Base-by-base conservation (phyloP, 345 rosid genomes). In the Boechera retrofracta region DNA sequence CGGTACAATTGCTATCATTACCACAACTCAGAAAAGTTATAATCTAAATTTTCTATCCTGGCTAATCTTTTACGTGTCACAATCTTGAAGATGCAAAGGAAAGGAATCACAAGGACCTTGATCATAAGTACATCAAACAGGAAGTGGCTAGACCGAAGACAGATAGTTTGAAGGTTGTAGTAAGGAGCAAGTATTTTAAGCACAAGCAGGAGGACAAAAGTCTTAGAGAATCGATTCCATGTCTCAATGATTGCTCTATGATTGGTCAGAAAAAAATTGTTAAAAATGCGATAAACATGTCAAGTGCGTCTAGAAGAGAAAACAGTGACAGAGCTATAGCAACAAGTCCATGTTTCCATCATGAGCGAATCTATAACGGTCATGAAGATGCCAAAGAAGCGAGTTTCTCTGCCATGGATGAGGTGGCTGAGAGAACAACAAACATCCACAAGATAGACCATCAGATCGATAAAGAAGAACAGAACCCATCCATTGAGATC, bases 131-230 rank as follows among this genome's bases (percentile, higher is more conserved):
- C 52, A 29, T 60, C 5, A 5, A 72, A n/a, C 69, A 41, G 26
- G 24, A 49, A 51, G 62, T 78, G 63, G 86, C 69, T 33, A 83
- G 82, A 82, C 80, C 70, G 59, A 79, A 82, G 79, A 77, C 75
- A 26, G 90, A 83, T 57, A 78, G 58, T 79, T 74, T 76, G 54
- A 89, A 86, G 85, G 86, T 79, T 64, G 67, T 82, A 16, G 82
- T 86, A 58, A 83, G 88, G 81, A 90, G 97, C 86, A 75, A 84
- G 33, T 94, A 83, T 80, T 90, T 89, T 53, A 85, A 83, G 82
- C 84, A 81, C 51, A 88, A 90, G 79, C 82, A 86, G 75, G 81
- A 5, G 26, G 73, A 65, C 35, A 75, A 72, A 79, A 84, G 53
- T 76, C 70, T 51, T 7, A 78, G 53, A 32, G 65, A 61, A 69